Evolutionary conservation across 208 protist species (phyloP), one percentile per base, ranked within the genome.

Genomic region (Zelonia costaricensis): DNA sequence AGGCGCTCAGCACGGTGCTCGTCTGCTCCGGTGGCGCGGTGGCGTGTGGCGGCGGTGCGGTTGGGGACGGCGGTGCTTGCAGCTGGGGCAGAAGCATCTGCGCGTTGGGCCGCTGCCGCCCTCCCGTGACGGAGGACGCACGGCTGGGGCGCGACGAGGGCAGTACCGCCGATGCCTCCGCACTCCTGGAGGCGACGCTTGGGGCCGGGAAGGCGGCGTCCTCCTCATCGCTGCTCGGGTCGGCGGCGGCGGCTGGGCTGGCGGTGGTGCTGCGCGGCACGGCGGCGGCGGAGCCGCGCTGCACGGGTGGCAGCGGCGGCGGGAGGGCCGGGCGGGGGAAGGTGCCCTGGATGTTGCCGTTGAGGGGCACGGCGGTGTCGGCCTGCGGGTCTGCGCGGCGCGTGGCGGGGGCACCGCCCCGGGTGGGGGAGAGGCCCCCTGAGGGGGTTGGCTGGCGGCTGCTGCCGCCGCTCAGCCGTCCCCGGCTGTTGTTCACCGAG

Each of bases 251-350:
- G 62, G 28, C 48, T 23, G 57, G 7, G 44, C 25, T 0, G 48
- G 28, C 48, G 33, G 57, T 8, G 44, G 22, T 0, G 48, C 22
- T 10, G 10, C 42, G 39, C 16, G 10, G 31, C 12, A 38, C 28
- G 15, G 22, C 38, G 5, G 15, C 1, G 16, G 62, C 54, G n/a
- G 62, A 60, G 31, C 69, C 58, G 20, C 75, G 75, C 15, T 69
- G 66, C 42, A 74, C 62, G 4, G 64, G 69, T 39, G 75, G 64
- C 27, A 62, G 66, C 1, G 61, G 55, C 9, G 64, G 65, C 15
- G 73, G 63, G 12, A 64, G 61, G 9, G 70, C 35, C 3, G 70
- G 66, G 25, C 69, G 65, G 5, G 44, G 57, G 65, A 65, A 75
- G 49, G 56, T 28, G 20, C 48, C 67, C 13, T 73, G 49, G 6